These are phyloP conservation scores for Chlorella sp. DNA, from an alignment of 139 green algal species.

Conservation along the genomic window DNA sequence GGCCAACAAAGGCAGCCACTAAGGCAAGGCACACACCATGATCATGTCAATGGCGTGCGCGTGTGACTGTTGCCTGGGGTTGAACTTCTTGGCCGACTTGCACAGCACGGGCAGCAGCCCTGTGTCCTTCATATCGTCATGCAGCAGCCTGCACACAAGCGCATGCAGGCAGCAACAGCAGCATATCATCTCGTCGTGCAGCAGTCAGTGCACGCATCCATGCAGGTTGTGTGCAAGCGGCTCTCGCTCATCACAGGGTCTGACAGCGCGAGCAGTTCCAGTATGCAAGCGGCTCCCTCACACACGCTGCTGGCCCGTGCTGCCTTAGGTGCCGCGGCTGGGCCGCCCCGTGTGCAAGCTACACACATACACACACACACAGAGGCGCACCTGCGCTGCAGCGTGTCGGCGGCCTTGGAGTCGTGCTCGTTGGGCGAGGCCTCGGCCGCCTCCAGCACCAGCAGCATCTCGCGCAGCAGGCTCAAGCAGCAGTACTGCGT, in stretches of 20 bases:
- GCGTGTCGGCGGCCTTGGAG: slow-evolving; percentile 54
- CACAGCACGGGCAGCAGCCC: slow-evolving; percentile 68
- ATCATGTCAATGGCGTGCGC: slow-evolving; percentile 53
- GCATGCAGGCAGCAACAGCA: background rate
- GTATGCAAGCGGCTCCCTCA: too few species aligned
- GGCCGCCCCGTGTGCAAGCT: too few species aligned
- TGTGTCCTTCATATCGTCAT: slow-evolving; percentile 50
- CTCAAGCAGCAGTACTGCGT: slow-evolving; percentile 42
- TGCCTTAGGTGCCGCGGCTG: too few species aligned
- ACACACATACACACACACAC: too few species aligned
- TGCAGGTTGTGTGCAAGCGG: too few species aligned
- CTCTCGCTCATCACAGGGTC: too few species aligned
- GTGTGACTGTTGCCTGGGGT: slow-evolving; percentile 39
- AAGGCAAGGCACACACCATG: background rate
- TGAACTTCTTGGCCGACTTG: slow-evolving; percentile 53
- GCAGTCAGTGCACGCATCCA: too few species aligned
- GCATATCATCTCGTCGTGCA: too few species aligned
- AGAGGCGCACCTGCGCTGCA: slow-evolving; percentile 64
- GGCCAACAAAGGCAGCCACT: too few species aligned
- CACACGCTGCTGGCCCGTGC: too few species aligned
- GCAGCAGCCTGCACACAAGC: slow-evolving; percentile 3
- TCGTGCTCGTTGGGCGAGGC: slow-evolving; percentile 42
- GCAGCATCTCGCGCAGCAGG: slow-evolving; percentile 77
- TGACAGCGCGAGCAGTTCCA: too few species aligned
- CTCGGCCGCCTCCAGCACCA: slow-evolving; percentile 61